Evolutionary conservation across 345 rosid species (phyloP).

Genomic region (Corchorus olitorius): DNA sequence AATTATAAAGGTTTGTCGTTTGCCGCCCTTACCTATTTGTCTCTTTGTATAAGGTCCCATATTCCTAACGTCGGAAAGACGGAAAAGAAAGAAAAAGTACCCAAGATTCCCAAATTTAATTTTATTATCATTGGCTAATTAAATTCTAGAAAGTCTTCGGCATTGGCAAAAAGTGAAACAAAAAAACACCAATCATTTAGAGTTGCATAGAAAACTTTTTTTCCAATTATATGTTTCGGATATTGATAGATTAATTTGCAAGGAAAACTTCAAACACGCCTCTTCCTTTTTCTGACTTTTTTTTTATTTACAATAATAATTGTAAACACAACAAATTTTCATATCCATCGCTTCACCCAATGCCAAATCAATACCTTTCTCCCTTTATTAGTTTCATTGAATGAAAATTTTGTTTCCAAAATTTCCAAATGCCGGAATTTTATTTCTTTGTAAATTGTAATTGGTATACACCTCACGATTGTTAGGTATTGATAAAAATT

Average conservation of each 20-base stretch:
- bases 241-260: neutral
- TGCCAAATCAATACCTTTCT: no score
- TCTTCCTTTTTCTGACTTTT: neutral
- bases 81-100: neutral
- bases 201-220: neutral
- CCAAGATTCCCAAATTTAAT: neutral
- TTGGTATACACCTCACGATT: no score
- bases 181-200: neutral
- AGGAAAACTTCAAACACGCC: neutral
- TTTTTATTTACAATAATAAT: no score
- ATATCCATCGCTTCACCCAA: neutral
- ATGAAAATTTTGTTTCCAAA: neutral
- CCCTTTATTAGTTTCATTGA: neutral
- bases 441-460: no score
- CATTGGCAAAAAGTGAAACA: neutral
- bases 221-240: neutral
- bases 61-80: neutral
- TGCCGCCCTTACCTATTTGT: neutral
- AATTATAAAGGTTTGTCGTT: no score
- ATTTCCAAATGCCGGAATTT: no score
- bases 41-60: neutral
- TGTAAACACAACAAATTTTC: no score
- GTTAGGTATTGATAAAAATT: no score
- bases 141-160: neutral
- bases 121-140: no score